Evolutionary conservation across 2,329 filamentous ascomycete genomes (phyloP).

Genomic region (Claviceps sp.): DNA sequence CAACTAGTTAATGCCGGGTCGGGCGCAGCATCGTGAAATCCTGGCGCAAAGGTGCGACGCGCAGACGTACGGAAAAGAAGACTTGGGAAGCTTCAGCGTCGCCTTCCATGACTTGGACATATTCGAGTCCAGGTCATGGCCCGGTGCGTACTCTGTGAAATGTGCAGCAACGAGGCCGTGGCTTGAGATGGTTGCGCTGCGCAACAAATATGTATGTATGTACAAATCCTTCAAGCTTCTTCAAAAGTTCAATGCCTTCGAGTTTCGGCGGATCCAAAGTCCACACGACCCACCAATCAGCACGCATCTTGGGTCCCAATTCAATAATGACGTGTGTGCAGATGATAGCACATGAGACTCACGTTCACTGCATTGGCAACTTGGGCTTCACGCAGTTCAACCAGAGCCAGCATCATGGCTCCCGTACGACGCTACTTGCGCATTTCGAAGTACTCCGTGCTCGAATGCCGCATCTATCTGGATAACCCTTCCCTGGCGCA

Average conservation of each 20-base stretch:
- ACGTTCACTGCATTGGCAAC: too few relatives aligned
- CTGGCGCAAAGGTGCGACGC: not conserved
- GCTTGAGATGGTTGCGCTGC: not conserved
- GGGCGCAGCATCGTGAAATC: not conserved
- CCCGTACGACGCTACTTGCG: conserved; percentile 80
- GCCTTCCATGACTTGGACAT: conserved; percentile 55
- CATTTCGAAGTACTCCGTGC: conserved; percentile 82
- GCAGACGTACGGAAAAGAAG: conserved; percentile 52
- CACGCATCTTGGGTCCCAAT: not conserved
- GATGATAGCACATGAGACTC: not conserved
- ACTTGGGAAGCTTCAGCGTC: conserved; percentile 62
- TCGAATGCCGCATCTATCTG: conserved; percentile 95
- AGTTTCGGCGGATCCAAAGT: not conserved
- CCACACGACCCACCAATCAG: not conserved
- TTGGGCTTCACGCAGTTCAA: not conserved
- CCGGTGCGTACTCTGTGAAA: not conserved
- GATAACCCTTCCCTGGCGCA: conserved; percentile 75
- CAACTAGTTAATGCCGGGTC: conserved; percentile 2
- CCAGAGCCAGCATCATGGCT: conserved; percentile 44
- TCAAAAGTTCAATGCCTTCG: not conserved
- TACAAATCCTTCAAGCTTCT: too few relatives aligned
- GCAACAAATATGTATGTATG: too few relatives aligned
- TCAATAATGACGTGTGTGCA: not conserved
- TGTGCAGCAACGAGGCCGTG: not conserved
- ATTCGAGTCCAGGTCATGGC: conserved; percentile 17